Conservation (phyloP, 352 stramenopile species). For the Pythium aphanidermatum region DNA sequence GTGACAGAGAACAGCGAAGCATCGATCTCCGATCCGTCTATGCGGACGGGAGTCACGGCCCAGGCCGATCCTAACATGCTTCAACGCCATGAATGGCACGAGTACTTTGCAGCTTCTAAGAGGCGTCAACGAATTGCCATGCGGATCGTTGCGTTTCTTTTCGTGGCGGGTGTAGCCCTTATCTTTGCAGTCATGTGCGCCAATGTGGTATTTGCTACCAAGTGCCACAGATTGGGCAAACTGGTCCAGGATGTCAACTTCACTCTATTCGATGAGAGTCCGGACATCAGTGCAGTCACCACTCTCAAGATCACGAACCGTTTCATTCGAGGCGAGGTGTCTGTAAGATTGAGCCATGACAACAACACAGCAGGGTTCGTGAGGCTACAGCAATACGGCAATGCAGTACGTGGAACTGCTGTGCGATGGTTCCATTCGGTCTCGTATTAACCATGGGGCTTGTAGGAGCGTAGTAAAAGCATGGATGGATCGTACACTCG, state of each 20-base stretch:
- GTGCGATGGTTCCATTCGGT: background rate
- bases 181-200: constrained; percentile 91
- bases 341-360: constrained; percentile 17
- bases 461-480: constrained; percentile 21
- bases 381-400: constrained; percentile 36
- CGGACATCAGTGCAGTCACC: constrained; percentile 2
- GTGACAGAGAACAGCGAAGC: constrained; percentile 5
- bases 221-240: constrained; percentile 63
- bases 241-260: constrained; percentile 32
- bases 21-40: background rate
- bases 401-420: constrained; percentile 23
- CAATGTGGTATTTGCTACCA: constrained; percentile 62
- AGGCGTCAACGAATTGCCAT: constrained; percentile 57
- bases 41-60: no score
- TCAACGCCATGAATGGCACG: constrained; percentile 34
- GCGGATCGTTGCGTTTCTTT: constrained; percentile 38
- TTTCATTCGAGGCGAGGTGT: constrained; percentile 38
- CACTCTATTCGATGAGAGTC: constrained; percentile 27
- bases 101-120: constrained; percentile 56
- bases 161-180: constrained; percentile 41
- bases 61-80: constrained; percentile 8
- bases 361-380: constrained; percentile 25
- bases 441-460: no score
- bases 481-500: constrained; percentile 28
- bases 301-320: constrained; percentile 28